phyloP scores from a whole-genome alignment of 805 yeast genomes.

The Cyberlindnera amylophila region DNA sequence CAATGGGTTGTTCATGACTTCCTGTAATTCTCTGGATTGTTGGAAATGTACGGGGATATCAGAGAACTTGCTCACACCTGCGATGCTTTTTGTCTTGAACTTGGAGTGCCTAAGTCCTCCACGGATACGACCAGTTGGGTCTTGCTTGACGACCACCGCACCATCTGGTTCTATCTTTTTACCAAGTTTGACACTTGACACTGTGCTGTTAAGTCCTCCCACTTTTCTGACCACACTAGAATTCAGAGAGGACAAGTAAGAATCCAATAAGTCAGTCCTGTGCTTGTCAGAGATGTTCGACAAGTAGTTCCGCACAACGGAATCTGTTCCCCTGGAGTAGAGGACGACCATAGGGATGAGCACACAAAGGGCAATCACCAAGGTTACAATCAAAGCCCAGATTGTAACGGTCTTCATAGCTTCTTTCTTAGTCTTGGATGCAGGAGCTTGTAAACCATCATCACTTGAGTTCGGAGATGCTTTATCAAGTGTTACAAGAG shows the following conservation, averaged over 20 bases:
- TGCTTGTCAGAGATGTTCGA: slow-evolving; percentile 24
- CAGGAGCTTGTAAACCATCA: not conserved
- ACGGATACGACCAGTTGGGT: not conserved
- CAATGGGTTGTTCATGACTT: slow-evolving; percentile 34
- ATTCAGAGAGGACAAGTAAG: slow-evolving; percentile 6
- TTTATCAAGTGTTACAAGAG: no score
- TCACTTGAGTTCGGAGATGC: not conserved
- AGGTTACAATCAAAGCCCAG: slow-evolving; percentile 20
- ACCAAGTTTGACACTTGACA: not conserved
- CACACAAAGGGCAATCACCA: slow-evolving; percentile 17
- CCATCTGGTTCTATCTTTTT: not conserved
- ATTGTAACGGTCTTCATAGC: slow-evolving; percentile 3
- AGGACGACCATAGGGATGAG: slow-evolving; percentile 24
- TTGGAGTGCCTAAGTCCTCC: slow-evolving; percentile 9
- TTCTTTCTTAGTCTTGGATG: not conserved
- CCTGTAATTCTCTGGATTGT: slow-evolving; percentile 32
- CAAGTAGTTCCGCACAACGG: slow-evolving; percentile 29
- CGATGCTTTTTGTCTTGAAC: slow-evolving; percentile 15
- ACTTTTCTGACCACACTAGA: not conserved
- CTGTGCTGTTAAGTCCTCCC: not conserved
- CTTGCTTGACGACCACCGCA: not conserved
- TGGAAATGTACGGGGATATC: slow-evolving; percentile 34
- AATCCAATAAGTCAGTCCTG: slow-evolving; percentile 21
- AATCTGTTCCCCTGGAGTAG: slow-evolving; percentile 32
- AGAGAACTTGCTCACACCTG: slow-evolving; percentile 25